Conservation (phyloP, 2,329 filamentous ascomycete genomes). For the Alternaria sp. region DNA sequence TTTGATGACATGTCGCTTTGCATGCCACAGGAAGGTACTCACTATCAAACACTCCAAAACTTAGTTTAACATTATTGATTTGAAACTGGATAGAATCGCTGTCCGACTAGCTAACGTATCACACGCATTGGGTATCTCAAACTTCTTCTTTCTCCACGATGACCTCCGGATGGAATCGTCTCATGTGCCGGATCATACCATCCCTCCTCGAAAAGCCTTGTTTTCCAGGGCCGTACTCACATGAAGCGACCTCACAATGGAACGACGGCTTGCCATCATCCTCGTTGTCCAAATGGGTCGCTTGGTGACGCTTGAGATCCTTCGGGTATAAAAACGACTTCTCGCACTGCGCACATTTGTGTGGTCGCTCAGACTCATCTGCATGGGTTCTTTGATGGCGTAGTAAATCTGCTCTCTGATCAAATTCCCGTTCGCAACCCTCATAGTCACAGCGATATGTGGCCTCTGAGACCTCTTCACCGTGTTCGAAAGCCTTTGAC, state of each 20-base stretch:
- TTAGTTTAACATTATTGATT: too few species aligned
- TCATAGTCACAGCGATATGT: background rate
- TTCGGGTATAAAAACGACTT: background rate
- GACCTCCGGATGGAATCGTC: too few species aligned
- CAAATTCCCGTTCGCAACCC: background rate
- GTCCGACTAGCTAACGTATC: too few species aligned
- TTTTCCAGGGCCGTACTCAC: background rate
- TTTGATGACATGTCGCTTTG: too few species aligned
- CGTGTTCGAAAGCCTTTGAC: background rate
- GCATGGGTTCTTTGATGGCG: background rate
- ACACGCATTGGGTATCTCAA: too few species aligned
- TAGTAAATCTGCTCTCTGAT: background rate
- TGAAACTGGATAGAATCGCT: too few species aligned
- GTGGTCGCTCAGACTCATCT: background rate
- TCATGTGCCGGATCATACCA: too few species aligned
- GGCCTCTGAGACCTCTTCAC: background rate
- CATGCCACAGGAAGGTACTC: too few species aligned
- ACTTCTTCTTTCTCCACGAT: too few species aligned
- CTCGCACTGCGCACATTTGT: background rate
- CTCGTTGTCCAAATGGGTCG: too few species aligned
- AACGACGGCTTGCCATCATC: background rate
- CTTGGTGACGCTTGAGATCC: background rate
- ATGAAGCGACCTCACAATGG: background rate
- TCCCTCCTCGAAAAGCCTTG: too few species aligned
- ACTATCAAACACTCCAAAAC: too few species aligned